Evolutionary conservation across 352 stramenopile species (phyloP), one percentile per base, ranked within the genome.

Genomic region (Lagenidium sp.): DNA sequence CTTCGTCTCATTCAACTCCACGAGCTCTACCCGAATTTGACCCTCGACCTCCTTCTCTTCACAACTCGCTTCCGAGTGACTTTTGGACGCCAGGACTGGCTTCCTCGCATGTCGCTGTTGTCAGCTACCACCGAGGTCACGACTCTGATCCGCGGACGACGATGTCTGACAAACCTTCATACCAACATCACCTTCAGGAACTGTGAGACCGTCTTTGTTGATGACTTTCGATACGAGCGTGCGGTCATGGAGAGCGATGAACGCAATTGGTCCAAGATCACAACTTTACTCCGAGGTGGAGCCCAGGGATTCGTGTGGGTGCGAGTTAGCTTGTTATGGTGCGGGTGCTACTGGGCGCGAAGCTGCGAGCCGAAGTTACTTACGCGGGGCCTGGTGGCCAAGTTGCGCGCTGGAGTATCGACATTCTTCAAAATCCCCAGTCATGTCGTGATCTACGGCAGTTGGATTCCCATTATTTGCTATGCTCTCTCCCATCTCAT

Each of bases 181-280:
- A n/a, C n/a, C n/a, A n/a, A n/a, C n/a, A n/a, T n/a, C n/a, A n/a
- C n/a, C n/a, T n/a, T 5, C 2, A 23, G 7, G 1, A 29, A 20
- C 2, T 51, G 41, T n/a, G 16, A 38, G 22, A 55, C 45, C 5
- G 24, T 51, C 13, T 60, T 60, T 16, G 21, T 61, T 4, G 53
- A 61, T 19, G 53, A 61, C 10, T 81, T 73, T 13, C 60, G 74
- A 26, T 86, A 82, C 22, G 66, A 82, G 26, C 60, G 68, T 1
- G 50, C 55, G 5, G 52, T 55, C 6, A 34, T 79, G 4, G 43
- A 55, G 25, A 75, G 52, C 24, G 61, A 77, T 28, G 44, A 61
- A 3, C 25, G 56, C 12, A 39, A 70, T 26, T 77, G 62, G 67
- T 59, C 49, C n/a, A 18, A 7, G 0, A 32, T 64, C 19, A 50